Percentiles rank a stretch among this genome's conserved stretches.
These are phyloP conservation scores for Lactarius akahatsu DNA, from an alignment of 768 basidiomycete genomes.

Conservation along the genomic window DNA sequence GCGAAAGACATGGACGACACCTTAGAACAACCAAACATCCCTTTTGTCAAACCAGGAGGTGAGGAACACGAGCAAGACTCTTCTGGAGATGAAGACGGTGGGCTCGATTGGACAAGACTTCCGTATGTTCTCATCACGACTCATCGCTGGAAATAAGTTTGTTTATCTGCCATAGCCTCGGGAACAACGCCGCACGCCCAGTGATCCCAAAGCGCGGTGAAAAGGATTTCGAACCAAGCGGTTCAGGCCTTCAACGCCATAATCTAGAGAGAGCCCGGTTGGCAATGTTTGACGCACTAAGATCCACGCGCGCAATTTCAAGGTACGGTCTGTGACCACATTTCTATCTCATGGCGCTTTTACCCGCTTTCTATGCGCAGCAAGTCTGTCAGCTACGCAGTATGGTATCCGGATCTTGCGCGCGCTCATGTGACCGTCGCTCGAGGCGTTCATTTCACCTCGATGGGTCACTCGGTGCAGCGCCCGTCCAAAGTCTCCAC, in stretches of 20 bases:
- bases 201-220: conserved; percentile 95
- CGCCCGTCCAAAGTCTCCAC: conserved; percentile 39
- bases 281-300: conserved; percentile 86
- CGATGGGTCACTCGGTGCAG: conserved; percentile 78
- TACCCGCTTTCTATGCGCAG: conserved; percentile 38
- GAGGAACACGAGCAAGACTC: conserved; percentile 48
- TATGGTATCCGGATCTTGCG: conserved; percentile 69
- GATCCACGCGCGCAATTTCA: conserved; percentile 68
- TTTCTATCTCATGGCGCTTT: conserved; percentile 1
- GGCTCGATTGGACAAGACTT: conserved; percentile 81
- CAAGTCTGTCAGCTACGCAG: conserved; percentile 75
- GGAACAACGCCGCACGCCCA: conserved; percentile 46
- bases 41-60: conserved; percentile 38
- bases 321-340: conserved; percentile 48
- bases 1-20: conserved; percentile 57
- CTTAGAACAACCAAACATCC: conserved; percentile 45
- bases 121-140: conserved; percentile 43
- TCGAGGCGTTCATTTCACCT: conserved; percentile 80
- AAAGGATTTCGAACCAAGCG: conserved; percentile 93
- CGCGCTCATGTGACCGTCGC: conserved; percentile 67
- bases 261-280: conserved; percentile 74
- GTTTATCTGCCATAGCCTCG: background rate
- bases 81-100: conserved; percentile 73
- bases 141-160: background rate
- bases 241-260: conserved; percentile 76